Percentiles rank a stretch among this genome's conserved stretches.
phyloP scores from a whole-genome alignment of 2,329 filamentous ascomycete genomes.

The Aspergillus alliaceus region DNA sequence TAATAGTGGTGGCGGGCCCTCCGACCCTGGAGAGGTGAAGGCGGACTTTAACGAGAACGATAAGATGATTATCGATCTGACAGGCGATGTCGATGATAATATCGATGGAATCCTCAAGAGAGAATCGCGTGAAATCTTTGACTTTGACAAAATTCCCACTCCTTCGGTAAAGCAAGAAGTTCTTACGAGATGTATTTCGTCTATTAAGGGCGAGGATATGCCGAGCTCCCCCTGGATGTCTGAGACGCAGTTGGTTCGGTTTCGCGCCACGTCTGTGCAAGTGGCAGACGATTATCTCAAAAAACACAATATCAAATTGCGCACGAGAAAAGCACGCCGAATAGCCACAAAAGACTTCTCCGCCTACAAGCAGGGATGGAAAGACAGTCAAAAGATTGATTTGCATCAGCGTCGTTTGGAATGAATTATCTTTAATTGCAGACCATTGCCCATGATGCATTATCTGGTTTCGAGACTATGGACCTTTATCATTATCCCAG shows the following conservation, averaged over 20 bases:
- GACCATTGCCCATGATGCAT: no score
- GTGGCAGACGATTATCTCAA: constrained; percentile 20
- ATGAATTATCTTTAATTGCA: no score
- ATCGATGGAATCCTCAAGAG: constrained; percentile 11
- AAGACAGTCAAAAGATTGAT: constrained; percentile 7
- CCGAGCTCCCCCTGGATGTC: constrained; percentile 15
- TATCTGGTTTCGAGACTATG: no score
- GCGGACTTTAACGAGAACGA: constrained; percentile 16
- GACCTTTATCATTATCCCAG: no score
- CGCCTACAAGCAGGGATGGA: constrained; percentile 7
- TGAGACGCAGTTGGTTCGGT: constrained; percentile 16
- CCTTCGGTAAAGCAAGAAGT: neutral
- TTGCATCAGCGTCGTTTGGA: neutral
- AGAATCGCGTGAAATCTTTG: constrained; percentile 3
- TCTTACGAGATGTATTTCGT: neutral
- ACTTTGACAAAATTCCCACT: neutral
- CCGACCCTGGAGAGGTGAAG: neutral
- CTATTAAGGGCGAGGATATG: constrained; percentile 3
- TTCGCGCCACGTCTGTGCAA: constrained; percentile 17
- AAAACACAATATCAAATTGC: constrained; percentile 15
- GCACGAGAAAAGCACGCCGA: neutral
- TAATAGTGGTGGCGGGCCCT: neutral
- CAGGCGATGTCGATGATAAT: constrained; percentile 12
- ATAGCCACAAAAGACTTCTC: neutral
- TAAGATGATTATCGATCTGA: constrained; percentile 17